phyloP scores from a whole-genome alignment of 441 rosid species.

The Brassica hybrid region DNA sequence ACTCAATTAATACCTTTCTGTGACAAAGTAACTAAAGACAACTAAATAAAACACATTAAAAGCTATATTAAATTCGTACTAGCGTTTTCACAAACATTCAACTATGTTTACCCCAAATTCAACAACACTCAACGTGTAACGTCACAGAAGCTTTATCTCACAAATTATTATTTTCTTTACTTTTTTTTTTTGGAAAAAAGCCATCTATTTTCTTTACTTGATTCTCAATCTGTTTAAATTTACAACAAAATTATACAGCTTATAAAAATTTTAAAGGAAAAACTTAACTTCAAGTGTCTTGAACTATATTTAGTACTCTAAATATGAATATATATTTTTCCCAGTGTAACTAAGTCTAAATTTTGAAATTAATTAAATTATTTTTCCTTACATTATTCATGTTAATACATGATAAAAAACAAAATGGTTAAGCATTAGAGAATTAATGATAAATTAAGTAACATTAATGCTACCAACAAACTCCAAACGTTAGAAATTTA shows the following conservation, averaged over 20 bases:
- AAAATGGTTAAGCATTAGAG: neutral
- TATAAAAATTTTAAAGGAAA: neutral
- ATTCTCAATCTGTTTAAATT: neutral
- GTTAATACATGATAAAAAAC: neutral
- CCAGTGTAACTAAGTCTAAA: neutral
- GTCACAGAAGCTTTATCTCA: neutral
- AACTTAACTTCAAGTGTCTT: neutral
- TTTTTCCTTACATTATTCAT: neutral
- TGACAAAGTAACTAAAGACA: neutral
- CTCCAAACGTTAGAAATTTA: conserved; percentile 35
- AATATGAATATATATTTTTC: neutral
- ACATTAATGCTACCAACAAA: conserved; percentile 40
- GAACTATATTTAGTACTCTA: neutral
- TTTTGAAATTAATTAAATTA: neutral
- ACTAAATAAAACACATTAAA: neutral
- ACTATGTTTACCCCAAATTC: conserved; percentile 9
- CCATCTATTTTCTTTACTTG: neutral
- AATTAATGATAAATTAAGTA: conserved; percentile 9
- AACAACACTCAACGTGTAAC: conserved; percentile 1
- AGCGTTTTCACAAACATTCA: conserved; percentile 8
- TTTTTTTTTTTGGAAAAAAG: neutral
- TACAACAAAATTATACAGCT: neutral
- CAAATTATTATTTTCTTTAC: too few species aligned
- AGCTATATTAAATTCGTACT: neutral
- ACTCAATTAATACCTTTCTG: neutral